phyloP scores from a whole-genome alignment of 2,329 filamentous ascomycete species.

The Aspergillus pseudoviridinutans region DNA sequence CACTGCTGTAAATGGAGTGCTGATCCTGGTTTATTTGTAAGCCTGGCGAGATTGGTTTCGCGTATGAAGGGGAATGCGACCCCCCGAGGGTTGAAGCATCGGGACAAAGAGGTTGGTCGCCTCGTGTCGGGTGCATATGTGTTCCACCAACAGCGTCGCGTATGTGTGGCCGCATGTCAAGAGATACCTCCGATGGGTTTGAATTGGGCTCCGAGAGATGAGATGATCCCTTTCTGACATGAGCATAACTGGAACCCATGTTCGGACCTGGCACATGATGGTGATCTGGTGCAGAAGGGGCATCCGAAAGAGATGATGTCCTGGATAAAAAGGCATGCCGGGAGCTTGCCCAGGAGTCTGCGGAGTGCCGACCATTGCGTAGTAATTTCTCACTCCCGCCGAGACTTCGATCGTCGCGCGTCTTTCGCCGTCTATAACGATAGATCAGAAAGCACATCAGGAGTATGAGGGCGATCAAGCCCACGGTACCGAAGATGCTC shows the following conservation, averaged over 20 bases:
- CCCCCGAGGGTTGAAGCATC: neutral
- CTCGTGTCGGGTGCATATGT: neutral
- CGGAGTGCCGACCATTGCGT: slow-evolving; percentile 8
- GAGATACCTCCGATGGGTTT: neutral
- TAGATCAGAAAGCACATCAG: slow-evolving; percentile 20
- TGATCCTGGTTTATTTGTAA: slow-evolving; percentile 1
- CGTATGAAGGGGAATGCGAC: neutral
- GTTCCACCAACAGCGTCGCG: neutral
- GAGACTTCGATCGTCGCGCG: slow-evolving; percentile 1
- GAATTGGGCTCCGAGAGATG: neutral
- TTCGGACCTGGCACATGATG: slow-evolving; percentile 1
- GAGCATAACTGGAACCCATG: neutral
- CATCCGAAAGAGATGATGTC: slow-evolving; percentile 7
- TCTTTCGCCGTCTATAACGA: slow-evolving; percentile 19
- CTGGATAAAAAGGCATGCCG: slow-evolving; percentile 9
- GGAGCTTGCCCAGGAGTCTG: slow-evolving; percentile 16
- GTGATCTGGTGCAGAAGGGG: slow-evolving; percentile 8
- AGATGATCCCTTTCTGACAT: neutral
- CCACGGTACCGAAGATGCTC: slow-evolving; percentile 24
- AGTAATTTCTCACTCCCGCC: slow-evolving; percentile 17
- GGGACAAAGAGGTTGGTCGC: neutral
- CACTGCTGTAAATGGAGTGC: slow-evolving; percentile 13
- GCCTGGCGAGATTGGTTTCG: neutral
- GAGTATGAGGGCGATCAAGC: slow-evolving; percentile 20
- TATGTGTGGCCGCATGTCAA: neutral